A percentile compares a stretch with the other conserved stretches of the same genome.
phyloP scores from a whole-genome alignment of 371 early-diverging fungal species.

The Mucor piriformis region DNA sequence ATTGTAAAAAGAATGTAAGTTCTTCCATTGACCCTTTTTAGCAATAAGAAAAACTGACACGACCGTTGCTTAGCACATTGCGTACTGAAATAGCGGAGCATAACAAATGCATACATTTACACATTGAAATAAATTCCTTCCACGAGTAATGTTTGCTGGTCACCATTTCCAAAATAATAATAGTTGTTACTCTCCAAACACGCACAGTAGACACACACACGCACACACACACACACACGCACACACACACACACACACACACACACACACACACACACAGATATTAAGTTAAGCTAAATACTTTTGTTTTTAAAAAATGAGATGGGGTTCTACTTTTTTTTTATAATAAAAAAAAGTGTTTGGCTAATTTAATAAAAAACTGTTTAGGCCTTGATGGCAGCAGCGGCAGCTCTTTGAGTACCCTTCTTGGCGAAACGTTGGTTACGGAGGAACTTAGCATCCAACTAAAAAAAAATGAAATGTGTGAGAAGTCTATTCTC shows the following conservation, averaged over 20 bases:
- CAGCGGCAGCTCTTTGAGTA: conserved; percentile 51
- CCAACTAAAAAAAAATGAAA: conserved; percentile 54
- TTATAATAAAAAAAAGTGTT: neutral
- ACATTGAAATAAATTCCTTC: neutral
- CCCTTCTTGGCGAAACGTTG: conserved; percentile 95
- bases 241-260: neutral
- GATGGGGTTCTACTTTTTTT: neutral
- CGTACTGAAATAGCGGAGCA: neutral
- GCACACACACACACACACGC: neutral
- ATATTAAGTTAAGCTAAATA: neutral
- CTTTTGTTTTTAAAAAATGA: neutral
- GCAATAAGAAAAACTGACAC: too few relatives aligned
- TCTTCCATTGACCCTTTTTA: neutral
- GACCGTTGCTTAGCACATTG: conserved; percentile 19
- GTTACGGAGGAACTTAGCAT: conserved; percentile 98
- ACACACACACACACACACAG: neutral
- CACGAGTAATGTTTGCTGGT: neutral
- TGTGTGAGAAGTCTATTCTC: neutral
- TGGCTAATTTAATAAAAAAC: neutral
- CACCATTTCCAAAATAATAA: too few relatives aligned
- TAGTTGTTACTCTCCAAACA: too few relatives aligned
- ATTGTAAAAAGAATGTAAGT: conserved; percentile 48
- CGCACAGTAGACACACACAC: neutral
- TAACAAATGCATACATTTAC: too few relatives aligned
- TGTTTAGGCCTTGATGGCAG: conserved; percentile 64